A percentile compares a stretch with the other conserved stretches of the same genome.
Conservation (phyloP, 805 yeast genomes). For the Tetrapisispora arboricola region DNA sequence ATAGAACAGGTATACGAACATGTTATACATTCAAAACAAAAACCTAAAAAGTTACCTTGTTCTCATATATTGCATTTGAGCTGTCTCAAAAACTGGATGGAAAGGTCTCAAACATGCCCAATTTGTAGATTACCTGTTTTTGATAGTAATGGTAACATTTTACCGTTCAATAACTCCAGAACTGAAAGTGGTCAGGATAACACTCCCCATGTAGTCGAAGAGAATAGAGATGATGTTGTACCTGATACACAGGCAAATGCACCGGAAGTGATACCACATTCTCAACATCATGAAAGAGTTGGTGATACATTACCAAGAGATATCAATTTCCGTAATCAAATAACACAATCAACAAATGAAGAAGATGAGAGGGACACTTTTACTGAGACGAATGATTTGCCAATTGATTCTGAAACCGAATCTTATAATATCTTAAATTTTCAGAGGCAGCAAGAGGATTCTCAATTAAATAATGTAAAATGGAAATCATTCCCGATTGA, state of each 20-base stretch:
- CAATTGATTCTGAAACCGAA: not conserved
- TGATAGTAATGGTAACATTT: slow-evolving; percentile 24
- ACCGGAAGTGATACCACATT: not conserved
- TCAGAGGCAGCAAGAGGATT: not conserved
- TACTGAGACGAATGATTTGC: not conserved
- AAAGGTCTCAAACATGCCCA: slow-evolving; percentile 88
- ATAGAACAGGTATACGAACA: slow-evolving; percentile 3
- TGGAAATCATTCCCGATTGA: slow-evolving; percentile 11
- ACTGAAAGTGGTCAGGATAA: not conserved
- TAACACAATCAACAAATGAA: not conserved
- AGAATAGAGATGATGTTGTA: slow-evolving; percentile 2
- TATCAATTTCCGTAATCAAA: slow-evolving; percentile 1
- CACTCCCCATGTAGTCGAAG: not conserved
- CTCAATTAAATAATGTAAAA: not conserved
- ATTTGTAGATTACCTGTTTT: slow-evolving; percentile 72
- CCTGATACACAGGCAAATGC: not conserved
- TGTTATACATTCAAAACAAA: slow-evolving; percentile 8
- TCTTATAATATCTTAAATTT: no score
- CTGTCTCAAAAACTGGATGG: slow-evolving; percentile 88
- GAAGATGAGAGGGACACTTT: not conserved
- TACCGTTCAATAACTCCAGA: slow-evolving; percentile 4
- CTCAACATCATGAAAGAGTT: not conserved
- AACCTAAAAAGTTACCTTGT: slow-evolving; percentile 72
- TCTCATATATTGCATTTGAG: slow-evolving; percentile 84
- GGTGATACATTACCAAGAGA: slow-evolving; percentile 2